A percentile compares a stretch with the other conserved stretches of the same genome.
Evolutionary conservation across 768 basidiomycete genomes (phyloP).

Genomic region (Mycena galopus): DNA sequence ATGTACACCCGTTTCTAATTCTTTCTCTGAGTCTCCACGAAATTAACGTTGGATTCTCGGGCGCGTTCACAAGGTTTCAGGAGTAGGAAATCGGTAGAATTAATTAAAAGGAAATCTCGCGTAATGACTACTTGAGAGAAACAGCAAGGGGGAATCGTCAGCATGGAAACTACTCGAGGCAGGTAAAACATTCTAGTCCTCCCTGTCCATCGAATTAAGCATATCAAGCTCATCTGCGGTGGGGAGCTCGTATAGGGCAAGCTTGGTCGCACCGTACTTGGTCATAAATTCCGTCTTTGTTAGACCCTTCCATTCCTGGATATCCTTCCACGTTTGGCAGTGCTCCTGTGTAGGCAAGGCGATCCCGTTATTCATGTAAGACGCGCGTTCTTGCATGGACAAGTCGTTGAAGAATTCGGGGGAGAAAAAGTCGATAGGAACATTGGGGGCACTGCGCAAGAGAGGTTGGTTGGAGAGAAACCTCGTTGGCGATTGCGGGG

Average conservation of each 20-base stretch:
- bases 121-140: too few relatives aligned
- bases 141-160: too few relatives aligned
- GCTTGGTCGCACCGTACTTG: conserved; percentile 9
- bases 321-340: neutral
- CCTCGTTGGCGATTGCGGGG: neutral
- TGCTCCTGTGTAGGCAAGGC: conserved; percentile 12
- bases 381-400: neutral
- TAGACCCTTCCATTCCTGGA: conserved; percentile 12
- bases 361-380: conserved; percentile 24
- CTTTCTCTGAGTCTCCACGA: too few relatives aligned
- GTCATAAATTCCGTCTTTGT: neutral
- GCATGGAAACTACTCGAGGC: too few relatives aligned
- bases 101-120: too few relatives aligned
- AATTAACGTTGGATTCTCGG: too few relatives aligned
- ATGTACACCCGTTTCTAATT: too few relatives aligned
- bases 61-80: too few relatives aligned
- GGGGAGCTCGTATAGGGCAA: conserved; percentile 17
- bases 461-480: neutral
- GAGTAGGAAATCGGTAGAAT: too few relatives aligned
- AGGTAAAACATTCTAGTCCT: too few relatives aligned
- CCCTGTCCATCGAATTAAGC: too few relatives aligned
- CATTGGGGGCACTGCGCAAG: neutral
- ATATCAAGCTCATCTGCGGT: conserved; percentile 8
- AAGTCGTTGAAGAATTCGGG: conserved; percentile 21
- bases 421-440: conserved; percentile 24